These are phyloP conservation scores for Pelargonium australe DNA, from an alignment of 441 rosid genomes.

Conservation along the genomic window DNA sequence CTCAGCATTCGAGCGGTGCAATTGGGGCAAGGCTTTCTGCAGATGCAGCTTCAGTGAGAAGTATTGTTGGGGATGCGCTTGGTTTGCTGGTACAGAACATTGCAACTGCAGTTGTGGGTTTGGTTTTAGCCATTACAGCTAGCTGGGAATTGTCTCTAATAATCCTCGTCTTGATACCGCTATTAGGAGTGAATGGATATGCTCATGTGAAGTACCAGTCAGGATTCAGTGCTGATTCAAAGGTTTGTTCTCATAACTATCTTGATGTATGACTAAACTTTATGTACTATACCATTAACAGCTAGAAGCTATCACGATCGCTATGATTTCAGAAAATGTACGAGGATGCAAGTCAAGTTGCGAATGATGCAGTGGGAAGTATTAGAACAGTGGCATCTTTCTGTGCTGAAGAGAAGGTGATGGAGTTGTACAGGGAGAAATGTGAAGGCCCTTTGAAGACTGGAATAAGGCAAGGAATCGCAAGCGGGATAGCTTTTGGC, in stretches of 20 bases:
- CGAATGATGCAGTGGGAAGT: constrained; percentile 73
- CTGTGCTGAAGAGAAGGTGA: constrained; percentile 73
- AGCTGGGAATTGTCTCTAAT: constrained; percentile 55
- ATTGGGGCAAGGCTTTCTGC: constrained; percentile 64
- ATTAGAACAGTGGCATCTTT: constrained; percentile 86
- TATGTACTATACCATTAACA: background rate
- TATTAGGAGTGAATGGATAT: constrained; percentile 40
- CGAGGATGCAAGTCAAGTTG: constrained; percentile 84
- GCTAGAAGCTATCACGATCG: background rate
- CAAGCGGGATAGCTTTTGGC: constrained; percentile 64
- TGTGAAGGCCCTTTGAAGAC: constrained; percentile 57
- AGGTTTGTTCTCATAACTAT: constrained; percentile 30
- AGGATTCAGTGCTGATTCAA: constrained; percentile 66
- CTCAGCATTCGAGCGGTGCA: constrained; percentile 66
- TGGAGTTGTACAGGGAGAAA: constrained; percentile 53
- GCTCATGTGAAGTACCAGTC: constrained; percentile 38
- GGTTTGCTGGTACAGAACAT: constrained; percentile 49
- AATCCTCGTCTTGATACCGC: constrained; percentile 41
- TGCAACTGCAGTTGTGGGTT: constrained; percentile 40
- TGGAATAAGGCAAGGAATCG: constrained; percentile 56
- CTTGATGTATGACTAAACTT: background rate
- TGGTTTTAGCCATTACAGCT: constrained; percentile 53
- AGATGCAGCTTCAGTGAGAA: constrained; percentile 48
- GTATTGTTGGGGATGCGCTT: constrained; percentile 60
- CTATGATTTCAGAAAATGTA: constrained; percentile 51